A percentile compares a stretch with the other conserved stretches of the same genome.
Conservation (phyloP, 75 land plant species). For the Pinus albicaulis region DNA sequence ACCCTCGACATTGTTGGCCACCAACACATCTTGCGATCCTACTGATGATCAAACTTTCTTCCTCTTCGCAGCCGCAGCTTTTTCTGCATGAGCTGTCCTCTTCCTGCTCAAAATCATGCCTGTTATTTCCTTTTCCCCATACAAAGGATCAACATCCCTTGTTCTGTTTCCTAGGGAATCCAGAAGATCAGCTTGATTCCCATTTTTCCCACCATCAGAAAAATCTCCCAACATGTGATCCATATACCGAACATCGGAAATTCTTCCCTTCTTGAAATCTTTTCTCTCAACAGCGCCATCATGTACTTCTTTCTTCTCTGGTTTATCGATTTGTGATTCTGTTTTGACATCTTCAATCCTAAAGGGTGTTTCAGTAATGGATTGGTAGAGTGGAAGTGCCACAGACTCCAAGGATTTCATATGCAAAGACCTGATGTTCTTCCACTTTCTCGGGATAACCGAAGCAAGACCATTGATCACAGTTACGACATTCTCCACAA, state of each 20-base stretch:
- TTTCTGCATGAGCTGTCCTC: neutral
- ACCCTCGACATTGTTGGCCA: neutral
- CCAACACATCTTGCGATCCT: neutral
- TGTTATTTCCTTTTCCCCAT: neutral
- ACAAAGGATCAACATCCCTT: neutral
- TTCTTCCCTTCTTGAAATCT: constrained; percentile 24
- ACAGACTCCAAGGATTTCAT: constrained; percentile 68
- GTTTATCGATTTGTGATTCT: neutral
- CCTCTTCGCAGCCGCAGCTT: neutral
- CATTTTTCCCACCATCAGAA: constrained; percentile 5
- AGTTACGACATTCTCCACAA: constrained; percentile 60
- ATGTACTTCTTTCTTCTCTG: constrained; percentile 5
- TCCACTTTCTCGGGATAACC: constrained; percentile 71
- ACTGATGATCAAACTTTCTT: neutral
- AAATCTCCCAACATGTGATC: constrained; percentile 16
- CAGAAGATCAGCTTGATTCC: neutral
- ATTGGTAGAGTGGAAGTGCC: constrained; percentile 76
- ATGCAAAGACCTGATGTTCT: constrained; percentile 53
- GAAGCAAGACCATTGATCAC: constrained; percentile 53
- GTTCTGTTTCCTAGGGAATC: neutral
- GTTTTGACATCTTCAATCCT: constrained; percentile 20
- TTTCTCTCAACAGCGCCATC: constrained; percentile 6
- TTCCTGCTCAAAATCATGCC: neutral
- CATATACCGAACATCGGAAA: constrained; percentile 38
- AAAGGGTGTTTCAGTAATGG: constrained; percentile 27